phyloP scores from a whole-genome alignment of 805 yeast genomes.

The Pachysolen tannophilus region DNA sequence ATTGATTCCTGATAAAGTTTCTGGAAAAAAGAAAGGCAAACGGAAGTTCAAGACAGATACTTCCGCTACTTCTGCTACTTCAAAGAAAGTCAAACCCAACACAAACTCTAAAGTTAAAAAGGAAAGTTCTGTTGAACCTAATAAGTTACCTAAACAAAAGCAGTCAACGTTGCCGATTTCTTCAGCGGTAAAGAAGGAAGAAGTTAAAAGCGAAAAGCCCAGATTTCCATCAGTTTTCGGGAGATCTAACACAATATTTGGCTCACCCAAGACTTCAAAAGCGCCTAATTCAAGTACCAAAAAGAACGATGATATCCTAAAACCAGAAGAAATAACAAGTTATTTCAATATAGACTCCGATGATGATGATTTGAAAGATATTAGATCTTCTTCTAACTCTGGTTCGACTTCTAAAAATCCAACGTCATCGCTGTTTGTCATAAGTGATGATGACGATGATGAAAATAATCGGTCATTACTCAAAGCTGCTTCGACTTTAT shows the following conservation, averaged over 20 bases:
- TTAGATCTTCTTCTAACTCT: slow-evolving; percentile 1
- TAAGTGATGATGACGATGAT: slow-evolving; percentile 7
- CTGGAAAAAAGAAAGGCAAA: slow-evolving; percentile 26
- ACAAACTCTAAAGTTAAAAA: slow-evolving; percentile 21
- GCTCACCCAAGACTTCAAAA: slow-evolving; percentile 11
- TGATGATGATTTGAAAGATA: slow-evolving; percentile 7
- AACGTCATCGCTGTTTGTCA: background rate
- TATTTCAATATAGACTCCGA: no score
- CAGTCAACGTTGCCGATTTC: slow-evolving; percentile 14
- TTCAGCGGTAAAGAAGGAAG: slow-evolving; percentile 8
- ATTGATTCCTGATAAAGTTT: slow-evolving; percentile 35
- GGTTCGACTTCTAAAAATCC: no score
- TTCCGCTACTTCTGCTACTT: no score
- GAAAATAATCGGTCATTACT: no score
- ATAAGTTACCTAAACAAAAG: no score
- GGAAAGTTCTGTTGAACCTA: slow-evolving; percentile 10
- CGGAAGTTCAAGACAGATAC: no score
- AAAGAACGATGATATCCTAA: no score
- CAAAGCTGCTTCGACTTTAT: no score
- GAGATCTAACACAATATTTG: slow-evolving; percentile 19
- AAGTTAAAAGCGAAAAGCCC: slow-evolving; percentile 11
- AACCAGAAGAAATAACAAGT: slow-evolving; percentile 1
- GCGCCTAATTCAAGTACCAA: no score
- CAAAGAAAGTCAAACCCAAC: no score
- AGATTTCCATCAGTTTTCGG: slow-evolving; percentile 29